A percentile compares a stretch with the other conserved stretches of the same genome.
Evolutionary conservation across 441 rosid species (phyloP).

Genomic region (Adansonia madagascariensis): DNA sequence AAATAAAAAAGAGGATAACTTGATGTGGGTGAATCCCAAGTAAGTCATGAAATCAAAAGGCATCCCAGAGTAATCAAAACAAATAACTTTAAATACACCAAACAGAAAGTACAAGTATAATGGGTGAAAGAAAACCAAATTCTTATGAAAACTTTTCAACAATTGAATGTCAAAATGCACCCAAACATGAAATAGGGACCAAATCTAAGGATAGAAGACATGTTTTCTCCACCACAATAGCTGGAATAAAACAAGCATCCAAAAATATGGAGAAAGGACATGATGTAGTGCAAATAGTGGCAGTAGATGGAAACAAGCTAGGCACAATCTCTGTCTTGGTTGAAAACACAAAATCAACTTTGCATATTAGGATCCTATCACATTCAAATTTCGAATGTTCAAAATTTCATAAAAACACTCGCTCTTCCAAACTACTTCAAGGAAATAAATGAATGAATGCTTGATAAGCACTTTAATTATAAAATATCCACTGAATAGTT

Average conservation of each 20-base stretch:
- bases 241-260: not conserved
- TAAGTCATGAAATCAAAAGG: constrained; percentile 17
- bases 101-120: not conserved
- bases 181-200: constrained; percentile 1
- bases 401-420: not conserved
- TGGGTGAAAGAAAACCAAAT: not conserved
- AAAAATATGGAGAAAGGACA: not conserved
- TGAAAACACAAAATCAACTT: constrained; percentile 6
- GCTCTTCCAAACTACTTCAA: constrained; percentile 11
- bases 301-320: constrained; percentile 11
- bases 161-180: not conserved
- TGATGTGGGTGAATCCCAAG: not conserved
- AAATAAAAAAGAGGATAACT: not conserved
- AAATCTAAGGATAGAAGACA: not conserved
- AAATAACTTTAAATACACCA: constrained; percentile 1
- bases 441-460: not conserved
- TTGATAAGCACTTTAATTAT: not conserved
- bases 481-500: not conserved
- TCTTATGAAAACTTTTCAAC: not conserved
- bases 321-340: constrained; percentile 14
- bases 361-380: not conserved
- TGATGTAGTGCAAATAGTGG: not conserved
- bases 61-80: not conserved
- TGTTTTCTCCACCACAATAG: not conserved
- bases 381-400: constrained; percentile 14